Evolutionary conservation across 2,329 filamentous ascomycete genomes (phyloP), one percentile per base, ranked within the genome.

Genomic region (Colletotrichum sp.): DNA sequence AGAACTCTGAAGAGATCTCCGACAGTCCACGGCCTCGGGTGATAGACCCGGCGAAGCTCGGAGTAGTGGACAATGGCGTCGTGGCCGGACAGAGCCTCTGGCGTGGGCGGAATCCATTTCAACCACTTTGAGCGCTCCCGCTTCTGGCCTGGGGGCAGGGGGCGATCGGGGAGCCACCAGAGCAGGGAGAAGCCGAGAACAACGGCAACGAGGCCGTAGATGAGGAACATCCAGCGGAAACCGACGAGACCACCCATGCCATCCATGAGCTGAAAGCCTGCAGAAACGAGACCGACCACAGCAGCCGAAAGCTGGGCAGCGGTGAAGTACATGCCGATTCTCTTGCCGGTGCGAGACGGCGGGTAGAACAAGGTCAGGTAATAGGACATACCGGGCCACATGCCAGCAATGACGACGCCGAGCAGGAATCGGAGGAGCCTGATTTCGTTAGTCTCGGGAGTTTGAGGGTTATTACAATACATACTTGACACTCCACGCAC

Each of bases 301-400:
- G 96, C 94, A 2, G 96, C 96, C 5, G 96, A 98, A 30, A 98
- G 91, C 83, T 98, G 96, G 0, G 95, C 91, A 1, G 96, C 96
- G 3, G 95, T 98, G 82, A 95, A 98, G 86, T 98, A 98, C 82
- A 94, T 91, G 48, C 96, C 96, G 78, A 98, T 97, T 52, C 96
- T 91, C 86, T 97, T 97, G 16, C 94, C 96, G 2, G 94, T 97
- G 15, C 94, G 91, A 8, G 94, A 95, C 0, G 96, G 95, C 8
- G 96, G 96, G 81, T 98, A 98, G 87, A 98, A 98, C 9, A 98
- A 89, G 0, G 96, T 97, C 62, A 98, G 88, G 81, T 98, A 98
- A 83, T 97, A 97, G 12, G 95, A 92, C 96, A 98, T 98, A 66
- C 96, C 96, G 0, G 96, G 96, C 96, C 96, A 98, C 93, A 98